These are phyloP conservation scores for Plasmodium berghei DNA, from an alignment of 169 alveolate genomes.

Conservation along the genomic window DNA sequence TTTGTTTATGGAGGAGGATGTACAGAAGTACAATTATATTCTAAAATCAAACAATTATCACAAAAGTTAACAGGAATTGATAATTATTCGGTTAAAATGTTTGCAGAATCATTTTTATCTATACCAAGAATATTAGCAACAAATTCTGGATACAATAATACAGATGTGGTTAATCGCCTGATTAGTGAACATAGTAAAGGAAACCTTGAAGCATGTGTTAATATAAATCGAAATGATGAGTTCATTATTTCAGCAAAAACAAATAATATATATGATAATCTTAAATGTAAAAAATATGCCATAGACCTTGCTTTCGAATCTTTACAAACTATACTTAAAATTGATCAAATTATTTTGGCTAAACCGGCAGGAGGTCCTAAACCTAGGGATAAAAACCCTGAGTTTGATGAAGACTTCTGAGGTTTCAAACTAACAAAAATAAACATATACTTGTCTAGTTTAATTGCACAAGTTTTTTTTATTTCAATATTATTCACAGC, in stretches of 20 bases:
- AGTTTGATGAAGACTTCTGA: constrained; percentile 76
- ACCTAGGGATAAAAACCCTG: constrained; percentile 88
- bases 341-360: constrained; percentile 98
- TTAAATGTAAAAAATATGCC: constrained; percentile 96
- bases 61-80: constrained; percentile 92
- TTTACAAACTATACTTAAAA: constrained; percentile 96
- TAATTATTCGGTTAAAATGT: constrained; percentile 97
- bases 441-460: no score
- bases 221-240: constrained; percentile 68
- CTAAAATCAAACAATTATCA: constrained; percentile 90
- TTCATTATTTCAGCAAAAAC: constrained; percentile 77
- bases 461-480: no score
- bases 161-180: constrained; percentile 87
- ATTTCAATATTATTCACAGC: no score
- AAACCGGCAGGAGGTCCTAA: constrained; percentile 99
- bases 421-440: background rate
- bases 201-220: constrained; percentile 82
- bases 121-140: constrained; percentile 98
- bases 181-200: constrained; percentile 88
- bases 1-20: constrained; percentile 98
- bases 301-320: constrained; percentile 97
- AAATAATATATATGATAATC: constrained; percentile 91
- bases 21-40: constrained; percentile 93
- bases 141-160: constrained; percentile 95
- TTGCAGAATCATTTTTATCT: constrained; percentile 97